Conservation (phyloP, 169 alveolate genomes). For the Cryptosporidium meleagridis region DNA sequence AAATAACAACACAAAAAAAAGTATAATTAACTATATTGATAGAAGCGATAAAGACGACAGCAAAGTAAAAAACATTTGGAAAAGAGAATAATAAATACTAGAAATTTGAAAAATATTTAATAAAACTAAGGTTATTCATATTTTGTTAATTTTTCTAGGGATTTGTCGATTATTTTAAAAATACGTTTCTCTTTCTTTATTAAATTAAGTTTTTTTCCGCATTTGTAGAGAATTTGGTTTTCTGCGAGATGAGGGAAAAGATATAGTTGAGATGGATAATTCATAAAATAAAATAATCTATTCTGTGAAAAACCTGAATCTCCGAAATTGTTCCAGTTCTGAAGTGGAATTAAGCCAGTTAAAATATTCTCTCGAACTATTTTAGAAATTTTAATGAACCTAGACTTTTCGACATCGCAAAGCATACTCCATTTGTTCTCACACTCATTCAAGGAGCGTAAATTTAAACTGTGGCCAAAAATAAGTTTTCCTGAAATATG, state of each 20-base stretch:
- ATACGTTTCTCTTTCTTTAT: constrained; percentile 7
- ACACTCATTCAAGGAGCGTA: constrained; percentile 40
- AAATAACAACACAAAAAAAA: constrained; percentile 1
- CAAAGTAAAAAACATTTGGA: constrained; percentile 1
- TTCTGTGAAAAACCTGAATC: background rate
- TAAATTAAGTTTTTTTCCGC: constrained; percentile 4
- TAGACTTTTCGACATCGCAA: background rate
- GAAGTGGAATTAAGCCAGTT: constrained; percentile 11
- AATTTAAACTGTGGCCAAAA: constrained; percentile 11
- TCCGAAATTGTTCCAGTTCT: background rate
- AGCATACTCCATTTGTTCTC: constrained; percentile 20
- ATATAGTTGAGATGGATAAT: constrained; percentile 31
- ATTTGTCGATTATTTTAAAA: background rate
- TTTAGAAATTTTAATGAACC: constrained; percentile 1
- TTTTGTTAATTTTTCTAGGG: background rate
- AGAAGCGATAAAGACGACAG: background rate
- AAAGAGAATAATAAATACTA: constrained; percentile 1
- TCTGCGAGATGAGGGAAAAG: constrained; percentile 44
- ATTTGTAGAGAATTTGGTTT: constrained; percentile 15
- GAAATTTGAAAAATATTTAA: background rate
- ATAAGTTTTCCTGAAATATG: constrained; percentile 48
- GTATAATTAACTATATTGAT: constrained; percentile 1
- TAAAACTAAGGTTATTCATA: background rate
- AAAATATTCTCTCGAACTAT: background rate
- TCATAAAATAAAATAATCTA: constrained; percentile 28